A percentile compares a stretch with the other conserved stretches of the same genome.
phyloP scores from a whole-genome alignment of 495 filamentous ascomycete species.

The Xanthoparmelia taractica region DNA sequence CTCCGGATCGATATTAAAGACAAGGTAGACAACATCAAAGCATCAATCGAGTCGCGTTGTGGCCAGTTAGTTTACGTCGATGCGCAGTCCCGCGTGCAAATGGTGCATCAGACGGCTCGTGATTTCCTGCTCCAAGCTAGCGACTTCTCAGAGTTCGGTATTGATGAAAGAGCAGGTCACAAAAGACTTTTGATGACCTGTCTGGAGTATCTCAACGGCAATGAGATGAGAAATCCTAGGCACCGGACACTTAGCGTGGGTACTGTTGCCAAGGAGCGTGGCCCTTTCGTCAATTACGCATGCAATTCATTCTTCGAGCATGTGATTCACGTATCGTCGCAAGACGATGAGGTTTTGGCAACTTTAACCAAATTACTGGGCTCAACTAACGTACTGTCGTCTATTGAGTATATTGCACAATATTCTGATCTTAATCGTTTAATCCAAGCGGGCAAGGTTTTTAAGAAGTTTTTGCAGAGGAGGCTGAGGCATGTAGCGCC shows the following conservation, averaged over 20 bases:
- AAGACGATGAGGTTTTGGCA: constrained; percentile 18
- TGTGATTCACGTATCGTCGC: constrained; percentile 24
- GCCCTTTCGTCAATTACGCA: constrained; percentile 28
- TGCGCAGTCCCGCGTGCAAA: constrained; percentile 23
- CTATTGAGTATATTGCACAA: constrained; percentile 33
- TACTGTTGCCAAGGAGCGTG: constrained; percentile 11
- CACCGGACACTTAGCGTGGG: constrained; percentile 11
- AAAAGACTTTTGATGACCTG: constrained; percentile 20
- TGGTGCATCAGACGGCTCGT: constrained; percentile 34
- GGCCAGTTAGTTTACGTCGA: constrained; percentile 33
- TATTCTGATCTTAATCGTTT: constrained; percentile 25
- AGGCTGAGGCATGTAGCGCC: constrained; percentile 20
- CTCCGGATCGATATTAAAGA: constrained; percentile 32
- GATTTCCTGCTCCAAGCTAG: constrained; percentile 26
- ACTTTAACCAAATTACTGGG: constrained; percentile 28
- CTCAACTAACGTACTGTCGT: constrained; percentile 30
- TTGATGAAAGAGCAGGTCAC: constrained; percentile 22
- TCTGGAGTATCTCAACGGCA: constrained; percentile 28
- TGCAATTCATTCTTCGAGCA: constrained; percentile 27
- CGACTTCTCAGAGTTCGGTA: constrained; percentile 27
- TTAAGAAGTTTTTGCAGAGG: constrained; percentile 26
- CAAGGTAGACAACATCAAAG: constrained; percentile 25
- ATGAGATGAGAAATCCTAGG: constrained; percentile 27
- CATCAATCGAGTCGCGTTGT: constrained; percentile 29
- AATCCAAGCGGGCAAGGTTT: constrained; percentile 27